A percentile compares a stretch with the other conserved stretches of the same genome.
These are phyloP conservation scores for Skeletonema tropicum DNA, from an alignment of 108 stramenopile genomes.

Conservation along the genomic window DNA sequence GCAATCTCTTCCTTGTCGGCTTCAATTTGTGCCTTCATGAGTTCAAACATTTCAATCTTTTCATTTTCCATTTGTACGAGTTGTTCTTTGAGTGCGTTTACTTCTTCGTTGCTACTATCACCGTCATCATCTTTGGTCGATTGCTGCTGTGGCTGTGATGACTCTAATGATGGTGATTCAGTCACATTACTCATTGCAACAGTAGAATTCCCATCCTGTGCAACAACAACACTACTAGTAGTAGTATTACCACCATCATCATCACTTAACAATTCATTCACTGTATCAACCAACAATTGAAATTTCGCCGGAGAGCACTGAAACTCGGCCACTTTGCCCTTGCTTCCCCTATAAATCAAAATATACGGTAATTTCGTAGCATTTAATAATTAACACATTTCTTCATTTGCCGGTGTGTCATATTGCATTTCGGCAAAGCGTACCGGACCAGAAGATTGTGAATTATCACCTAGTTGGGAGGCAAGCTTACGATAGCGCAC, in stretches of 20 bases:
- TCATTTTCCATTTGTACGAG: conserved; percentile 3
- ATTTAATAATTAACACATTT: conserved; percentile 44
- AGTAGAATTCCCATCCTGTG: not conserved
- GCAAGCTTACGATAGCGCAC: conserved; percentile 43
- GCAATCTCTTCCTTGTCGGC: conserved; percentile 9
- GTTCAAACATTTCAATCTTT: conserved; percentile 21
- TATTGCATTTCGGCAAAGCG: conserved; percentile 56
- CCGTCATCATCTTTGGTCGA: not conserved
- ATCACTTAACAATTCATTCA: conserved; percentile 34
- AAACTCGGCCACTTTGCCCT: conserved; percentile 46
- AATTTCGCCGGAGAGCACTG: conserved; percentile 35
- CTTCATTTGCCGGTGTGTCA: conserved; percentile 39
- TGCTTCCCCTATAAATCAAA: conserved; percentile 36
- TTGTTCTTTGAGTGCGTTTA: conserved; percentile 10
- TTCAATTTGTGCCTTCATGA: conserved; percentile 30
- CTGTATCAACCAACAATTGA: conserved; percentile 38
- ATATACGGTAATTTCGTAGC: conserved; percentile 48
- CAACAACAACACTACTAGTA: not conserved
- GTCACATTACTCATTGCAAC: not conserved
- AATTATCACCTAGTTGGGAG: conserved; percentile 24
- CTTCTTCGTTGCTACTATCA: not conserved
- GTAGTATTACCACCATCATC: not conserved
- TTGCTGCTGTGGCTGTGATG: not conserved
- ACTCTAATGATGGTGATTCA: not conserved
- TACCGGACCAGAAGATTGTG: conserved; percentile 6